Percentiles rank a stretch among this genome's conserved stretches.
phyloP scores from a whole-genome alignment of 2,329 filamentous ascomycete genomes.

The Lithohypha guttulata region DNA sequence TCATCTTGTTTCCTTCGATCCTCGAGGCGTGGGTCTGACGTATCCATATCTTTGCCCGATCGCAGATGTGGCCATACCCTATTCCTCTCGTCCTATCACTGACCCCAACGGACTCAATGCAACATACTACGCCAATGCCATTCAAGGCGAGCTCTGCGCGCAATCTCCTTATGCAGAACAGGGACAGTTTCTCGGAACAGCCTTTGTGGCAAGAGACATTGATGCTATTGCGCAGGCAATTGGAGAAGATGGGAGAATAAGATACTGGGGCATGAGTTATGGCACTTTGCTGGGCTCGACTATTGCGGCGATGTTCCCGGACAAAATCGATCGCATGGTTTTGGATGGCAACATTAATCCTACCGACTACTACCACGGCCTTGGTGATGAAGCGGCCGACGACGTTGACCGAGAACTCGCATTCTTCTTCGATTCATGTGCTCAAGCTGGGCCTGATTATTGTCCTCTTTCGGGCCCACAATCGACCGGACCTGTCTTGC shows the following conservation, averaged over 20 bases:
- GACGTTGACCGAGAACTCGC: neutral
- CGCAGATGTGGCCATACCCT: neutral
- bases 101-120: conserved; percentile 7
- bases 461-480: neutral
- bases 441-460: neutral
- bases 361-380: conserved; percentile 10
- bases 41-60: conserved; percentile 8
- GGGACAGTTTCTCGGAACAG: conserved; percentile 26
- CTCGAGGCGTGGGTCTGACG: conserved; percentile 22
- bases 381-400: neutral
- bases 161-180: conserved; percentile 3
- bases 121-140: neutral
- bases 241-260: conserved; percentile 30
- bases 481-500: neutral
- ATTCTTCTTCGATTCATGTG: conserved; percentile 3
- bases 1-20: conserved; percentile 26
- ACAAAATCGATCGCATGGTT: conserved; percentile 29
- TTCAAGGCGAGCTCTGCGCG: conserved; percentile 5
- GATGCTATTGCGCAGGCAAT: conserved; percentile 35
- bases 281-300: conserved; percentile 26
- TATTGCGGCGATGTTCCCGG: conserved; percentile 32
- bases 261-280: conserved; percentile 22
- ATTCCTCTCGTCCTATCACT: neutral
- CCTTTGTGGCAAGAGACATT: conserved; percentile 36
- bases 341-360: conserved; percentile 24